Evolutionary conservation across 345 rosid genomes (phyloP), one percentile per base, ranked within the genome.

Genomic region (Citrus sp.): DNA sequence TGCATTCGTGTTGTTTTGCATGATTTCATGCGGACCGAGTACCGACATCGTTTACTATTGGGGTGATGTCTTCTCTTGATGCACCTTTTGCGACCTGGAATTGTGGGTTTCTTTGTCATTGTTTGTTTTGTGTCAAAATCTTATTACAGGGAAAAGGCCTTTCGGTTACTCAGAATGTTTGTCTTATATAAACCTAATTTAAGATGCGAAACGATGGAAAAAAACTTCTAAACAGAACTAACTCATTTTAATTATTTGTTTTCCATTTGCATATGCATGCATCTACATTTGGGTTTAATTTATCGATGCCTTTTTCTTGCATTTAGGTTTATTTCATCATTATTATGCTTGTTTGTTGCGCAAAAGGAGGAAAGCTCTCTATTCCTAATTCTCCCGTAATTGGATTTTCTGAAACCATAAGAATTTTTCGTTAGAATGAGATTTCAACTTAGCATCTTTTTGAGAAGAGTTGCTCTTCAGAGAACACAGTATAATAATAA

Each of bases 1-100:
- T 37, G 18, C 28, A 18, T 18, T 14, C 7, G 6, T 12, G 18
- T 68, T 9, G 30, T 30, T 58, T 35, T 32, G 4, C 21, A 25
- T 58, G 42, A 56, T 77, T 56, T 67, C 80, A 58, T 35, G 58
- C 38, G 58, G 35, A 46, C 62, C 65, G 22, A 32, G 67, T 34
- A 46, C 69, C 65, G 22, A 49, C 30, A 7, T 1, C 3, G 18
- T 46, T 46, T 46, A 13, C 14, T 3, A 9, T 46, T 46, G 18
- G 51, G 16, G 13, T 13, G 49, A 42, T 42, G 49, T 42, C 1
- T 9, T 7, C 9, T 16, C 38, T 21, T 21, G 35, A 7, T 5
- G 3, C 9, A 4, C 30, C 35, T 65, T 60, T 65, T 4, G n/a
- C 6, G 69, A 18, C 1, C 7, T 35, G 3, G 21, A 51, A 51